Conservation (phyloP, 495 filamentous ascomycete species). For the Talaromyces proteolyticus region DNA sequence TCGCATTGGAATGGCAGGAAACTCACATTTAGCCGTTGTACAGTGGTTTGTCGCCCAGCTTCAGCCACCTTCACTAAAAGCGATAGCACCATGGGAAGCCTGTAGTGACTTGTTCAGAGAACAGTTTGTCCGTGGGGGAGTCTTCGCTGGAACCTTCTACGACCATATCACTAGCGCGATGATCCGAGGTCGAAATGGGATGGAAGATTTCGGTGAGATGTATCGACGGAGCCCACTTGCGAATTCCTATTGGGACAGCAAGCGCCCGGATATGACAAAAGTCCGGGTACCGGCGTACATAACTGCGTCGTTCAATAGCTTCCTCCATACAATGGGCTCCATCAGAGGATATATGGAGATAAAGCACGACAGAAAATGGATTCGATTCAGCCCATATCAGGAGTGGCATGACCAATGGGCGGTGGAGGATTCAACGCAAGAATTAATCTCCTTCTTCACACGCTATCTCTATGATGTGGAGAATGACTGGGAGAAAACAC, state of each 20-base stretch:
- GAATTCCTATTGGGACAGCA: conserved; percentile 23
- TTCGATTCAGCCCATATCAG: conserved; percentile 24
- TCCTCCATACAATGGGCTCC: conserved; percentile 31
- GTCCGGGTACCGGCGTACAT: conserved; percentile 22
- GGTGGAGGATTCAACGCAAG: conserved; percentile 12
- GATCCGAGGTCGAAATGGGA: conserved; percentile 16
- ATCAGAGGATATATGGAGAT: conserved; percentile 26
- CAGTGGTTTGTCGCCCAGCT: conserved; percentile 36
- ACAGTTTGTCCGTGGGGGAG: conserved; percentile 26
- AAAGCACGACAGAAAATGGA: conserved; percentile 20
- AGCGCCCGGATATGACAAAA: conserved; percentile 15
- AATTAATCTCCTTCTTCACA: conserved; percentile 32
- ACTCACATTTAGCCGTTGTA: conserved; percentile 27
- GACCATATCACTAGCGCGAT: conserved; percentile 24
- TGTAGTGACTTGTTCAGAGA: conserved; percentile 39
- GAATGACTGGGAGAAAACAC: conserved; percentile 37
- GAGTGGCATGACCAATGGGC: conserved; percentile 38
- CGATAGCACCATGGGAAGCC: conserved; percentile 43
- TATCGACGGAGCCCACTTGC: conserved; percentile 15
- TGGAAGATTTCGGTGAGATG: conserved; percentile 27
- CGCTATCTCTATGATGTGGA: conserved; percentile 26
- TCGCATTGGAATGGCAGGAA: conserved; percentile 37
- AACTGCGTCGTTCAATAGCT: conserved; percentile 19
- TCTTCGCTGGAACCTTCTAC: conserved; percentile 20
- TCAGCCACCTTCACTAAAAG: conserved; percentile 32